These are phyloP conservation scores for Brassica incana DNA, from an alignment of 345 rosid genomes.

Conservation along the genomic window DNA sequence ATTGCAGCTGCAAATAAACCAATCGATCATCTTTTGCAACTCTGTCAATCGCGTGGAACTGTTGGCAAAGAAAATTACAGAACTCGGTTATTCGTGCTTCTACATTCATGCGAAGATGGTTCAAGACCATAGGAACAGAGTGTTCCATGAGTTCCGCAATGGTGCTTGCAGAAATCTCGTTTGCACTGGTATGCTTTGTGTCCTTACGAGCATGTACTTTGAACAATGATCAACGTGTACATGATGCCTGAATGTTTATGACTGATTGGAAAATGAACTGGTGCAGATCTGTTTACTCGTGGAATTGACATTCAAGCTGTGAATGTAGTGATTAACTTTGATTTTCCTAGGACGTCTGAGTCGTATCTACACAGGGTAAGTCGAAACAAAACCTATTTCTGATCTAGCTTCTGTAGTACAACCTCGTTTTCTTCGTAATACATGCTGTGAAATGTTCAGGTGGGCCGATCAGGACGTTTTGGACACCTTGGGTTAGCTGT, in stretches of 20 bases:
- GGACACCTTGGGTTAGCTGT: slow-evolving; percentile 99
- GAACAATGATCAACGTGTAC: slow-evolving; percentile 1
- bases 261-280: slow-evolving; percentile 12
- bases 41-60: slow-evolving; percentile 98
- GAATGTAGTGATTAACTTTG: slow-evolving; percentile 96
- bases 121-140: slow-evolving; percentile 99
- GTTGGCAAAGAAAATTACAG: slow-evolving; percentile 98
- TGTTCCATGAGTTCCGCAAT: slow-evolving; percentile 98
- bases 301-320: slow-evolving; percentile 99
- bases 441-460: slow-evolving; percentile 46
- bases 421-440: not conserved
- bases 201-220: slow-evolving; percentile 12
- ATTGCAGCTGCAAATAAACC: slow-evolving; percentile 96
- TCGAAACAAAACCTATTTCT: not conserved
- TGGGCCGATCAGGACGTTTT: slow-evolving; percentile 98
- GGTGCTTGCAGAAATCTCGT: slow-evolving; percentile 99
- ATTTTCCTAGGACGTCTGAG: slow-evolving; percentile 94
- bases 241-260: not conserved
- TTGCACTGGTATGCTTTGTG: slow-evolving; percentile 77
- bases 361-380: slow-evolving; percentile 99
- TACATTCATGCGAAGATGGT: slow-evolving; percentile 99
- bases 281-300: slow-evolving; percentile 93
- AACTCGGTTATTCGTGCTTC: slow-evolving; percentile 98
- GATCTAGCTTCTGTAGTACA: not conserved
- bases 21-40: slow-evolving; percentile 97